phyloP scores from a whole-genome alignment of 495 filamentous ascomycete species.

The Hyaloscypha bicolor region DNA sequence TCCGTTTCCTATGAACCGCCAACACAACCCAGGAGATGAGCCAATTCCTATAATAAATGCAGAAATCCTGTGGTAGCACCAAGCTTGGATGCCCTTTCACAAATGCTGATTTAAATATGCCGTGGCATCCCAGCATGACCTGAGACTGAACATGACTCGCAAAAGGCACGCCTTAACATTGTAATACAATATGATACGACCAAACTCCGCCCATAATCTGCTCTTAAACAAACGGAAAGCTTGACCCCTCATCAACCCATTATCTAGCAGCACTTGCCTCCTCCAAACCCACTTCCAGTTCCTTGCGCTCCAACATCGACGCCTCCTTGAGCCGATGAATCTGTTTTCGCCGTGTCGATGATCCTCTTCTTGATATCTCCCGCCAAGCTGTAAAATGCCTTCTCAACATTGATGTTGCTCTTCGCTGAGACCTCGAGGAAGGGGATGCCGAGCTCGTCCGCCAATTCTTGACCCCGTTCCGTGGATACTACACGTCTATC shows the following conservation, averaged over 20 bases:
- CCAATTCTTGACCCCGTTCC: slow-evolving; percentile 89
- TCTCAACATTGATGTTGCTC: slow-evolving; percentile 99
- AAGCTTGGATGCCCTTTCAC: slow-evolving; percentile 3
- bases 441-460: slow-evolving; percentile 94
- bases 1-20: slow-evolving; percentile 37
- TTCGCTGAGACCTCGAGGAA: slow-evolving; percentile 99
- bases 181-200: slow-evolving; percentile 34
- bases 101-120: not conserved
- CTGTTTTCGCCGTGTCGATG: slow-evolving; percentile 81
- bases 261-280: slow-evolving; percentile 81
- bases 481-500: slow-evolving; percentile 94
- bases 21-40: slow-evolving; percentile 28
- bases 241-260: slow-evolving; percentile 12
- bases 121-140: not conserved
- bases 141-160: slow-evolving; percentile 1
- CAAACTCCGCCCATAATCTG: slow-evolving; percentile 36
- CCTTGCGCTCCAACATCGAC: slow-evolving; percentile 71
- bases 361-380: slow-evolving; percentile 97
- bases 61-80: slow-evolving; percentile 50
- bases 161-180: slow-evolving; percentile 26
- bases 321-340: slow-evolving; percentile 63
- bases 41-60: slow-evolving; percentile 41
- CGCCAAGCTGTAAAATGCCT: slow-evolving; percentile 95
- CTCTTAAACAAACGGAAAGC: slow-evolving; percentile 31
- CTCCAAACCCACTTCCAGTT: slow-evolving; percentile 59